phyloP scores from a whole-genome alignment of 306 rosid genomes.

The Biancaea sappan region DNA sequence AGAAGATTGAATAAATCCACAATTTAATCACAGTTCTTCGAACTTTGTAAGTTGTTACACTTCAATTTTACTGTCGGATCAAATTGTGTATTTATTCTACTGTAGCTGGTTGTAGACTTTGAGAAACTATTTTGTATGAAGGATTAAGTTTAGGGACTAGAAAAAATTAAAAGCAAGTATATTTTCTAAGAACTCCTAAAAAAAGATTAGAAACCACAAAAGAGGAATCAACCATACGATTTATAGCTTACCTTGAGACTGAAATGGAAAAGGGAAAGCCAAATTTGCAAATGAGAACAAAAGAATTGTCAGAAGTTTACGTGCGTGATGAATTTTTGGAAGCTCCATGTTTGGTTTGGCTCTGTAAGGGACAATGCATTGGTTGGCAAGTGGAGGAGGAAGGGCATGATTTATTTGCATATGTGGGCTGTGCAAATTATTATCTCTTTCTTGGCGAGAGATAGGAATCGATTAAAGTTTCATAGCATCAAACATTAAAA shows the following conservation, averaged over 20 bases:
- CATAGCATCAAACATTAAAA: constrained; percentile 24
- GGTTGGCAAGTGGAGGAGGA: constrained; percentile 26
- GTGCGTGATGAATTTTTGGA: constrained; percentile 30
- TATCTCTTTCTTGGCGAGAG: constrained; percentile 35
- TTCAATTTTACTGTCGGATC: too few relatives aligned
- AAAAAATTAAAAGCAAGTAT: not conserved
- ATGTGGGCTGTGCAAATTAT: constrained; percentile 36
- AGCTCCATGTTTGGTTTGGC: constrained; percentile 44
- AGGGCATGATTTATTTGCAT: constrained; percentile 40
- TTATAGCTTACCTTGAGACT: constrained; percentile 50
- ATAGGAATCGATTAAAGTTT: constrained; percentile 47
- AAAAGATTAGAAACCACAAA: too few relatives aligned
- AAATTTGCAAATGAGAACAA: constrained; percentile 41
- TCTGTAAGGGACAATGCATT: constrained; percentile 27
- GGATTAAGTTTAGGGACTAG: not conserved
- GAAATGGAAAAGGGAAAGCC: constrained; percentile 38
- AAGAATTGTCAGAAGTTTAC: constrained; percentile 38
- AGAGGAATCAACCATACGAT: not conserved
- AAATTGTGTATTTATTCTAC: too few relatives aligned
- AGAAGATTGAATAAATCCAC: not conserved
- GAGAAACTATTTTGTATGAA: not conserved
- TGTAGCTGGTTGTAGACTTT: too few relatives aligned
- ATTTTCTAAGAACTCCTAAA: too few relatives aligned
- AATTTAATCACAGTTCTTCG: not conserved
- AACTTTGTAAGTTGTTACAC: too few relatives aligned